Evolutionary conservation across 495 filamentous ascomycete genomes (phyloP), one percentile per base, ranked within the genome.

Genomic region (Haplographium delicatum): DNA sequence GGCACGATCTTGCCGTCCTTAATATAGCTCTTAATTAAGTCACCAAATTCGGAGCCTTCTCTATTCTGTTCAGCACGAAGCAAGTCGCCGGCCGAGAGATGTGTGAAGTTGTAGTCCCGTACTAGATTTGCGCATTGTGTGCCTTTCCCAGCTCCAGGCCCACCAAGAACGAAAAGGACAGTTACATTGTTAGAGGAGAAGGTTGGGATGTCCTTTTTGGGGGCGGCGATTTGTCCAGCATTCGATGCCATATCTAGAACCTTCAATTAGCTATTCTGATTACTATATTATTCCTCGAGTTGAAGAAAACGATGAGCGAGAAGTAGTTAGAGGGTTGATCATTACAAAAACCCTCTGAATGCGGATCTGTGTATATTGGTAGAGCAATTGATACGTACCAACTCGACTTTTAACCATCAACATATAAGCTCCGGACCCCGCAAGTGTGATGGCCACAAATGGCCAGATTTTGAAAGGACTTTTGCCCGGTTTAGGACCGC

Each of bases 1-100:
- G 93, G 93, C 54, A 98, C 93, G 67, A 98, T 98, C 58, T 80
- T 83, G 53, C 93, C 93, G 63, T 98, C 84, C 30, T 80, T 81
- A 75, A 98, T 98, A 73, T 90, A 89, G 39, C 81, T 72, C 51
- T 82, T 83, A 77, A 98, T 98, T 67, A 97, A 74, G 26, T 84
- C 76, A 62, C 93, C 93, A 68, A 94, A 96, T 64, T 95, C 75
- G 56, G 79, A 85, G 33, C 88, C 89, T 4, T 79, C 73, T 9
- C 93, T 84, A 58, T 89, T 74, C 71, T 98, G 93, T 69, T 98
- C 93, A 39, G 86, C 89, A 38, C 93, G 88, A 27, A 98, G 81
- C 16, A 98, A 77, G 70, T 98, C 93, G 43, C 94, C 93, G 8
- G 93, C 93, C 9, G 83, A 88, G 7, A 97, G 83, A 73, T 98